Evolutionary conservation across 73 alveolate species (phyloP), one percentile per base, ranked within the genome.

Genomic region (Loxodes magnus): DNA sequence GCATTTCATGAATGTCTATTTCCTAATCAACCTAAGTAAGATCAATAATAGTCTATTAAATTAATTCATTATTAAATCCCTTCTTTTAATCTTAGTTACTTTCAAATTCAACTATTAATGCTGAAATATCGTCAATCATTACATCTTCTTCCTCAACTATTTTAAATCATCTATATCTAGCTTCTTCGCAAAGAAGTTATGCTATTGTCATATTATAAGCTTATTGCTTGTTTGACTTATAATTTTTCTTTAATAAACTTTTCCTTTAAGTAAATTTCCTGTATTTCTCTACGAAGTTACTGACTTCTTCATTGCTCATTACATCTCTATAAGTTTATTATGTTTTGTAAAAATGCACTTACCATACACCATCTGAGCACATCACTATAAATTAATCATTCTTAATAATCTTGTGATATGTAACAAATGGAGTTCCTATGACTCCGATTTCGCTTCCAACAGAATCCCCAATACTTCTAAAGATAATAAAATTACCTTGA

Each of bases 311-410:
- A 2, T 66, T 53, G 53, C 64, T 59, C 77, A 71, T 57, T 2
- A 71, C 86, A 34, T 71, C 81, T 71, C n/a, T n/a, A n/a, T n/a
- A n/a, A n/a, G n/a, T n/a, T n/a, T n/a, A n/a, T n/a, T n/a, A n/a
- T n/a, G n/a, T n/a, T n/a, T n/a, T n/a, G n/a, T n/a, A n/a, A n/a
- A n/a, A n/a, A n/a, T n/a, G n/a, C n/a, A n/a, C n/a, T n/a, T n/a
- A n/a, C n/a, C 86, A 71, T 7, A 71, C 71, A 19, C 86, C 86
- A 31, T 64, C 86, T 15, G 86, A 71, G 0, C 80, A 77, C 79
- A 71, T 71, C 21, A 71, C 77, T 20, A 71, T 63, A 42, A 71
- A 71, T 55, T 71, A 74, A 61, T 71, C 86, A 4, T 74, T 71
- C 48, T 63, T 71, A 44, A 59, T 73, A 7, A 71, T 29, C 27